A percentile compares a stretch with the other conserved stretches of the same genome.
phyloP scores from a whole-genome alignment of 2,329 filamentous ascomycete species.

The Neofusicoccum cordaticola region DNA sequence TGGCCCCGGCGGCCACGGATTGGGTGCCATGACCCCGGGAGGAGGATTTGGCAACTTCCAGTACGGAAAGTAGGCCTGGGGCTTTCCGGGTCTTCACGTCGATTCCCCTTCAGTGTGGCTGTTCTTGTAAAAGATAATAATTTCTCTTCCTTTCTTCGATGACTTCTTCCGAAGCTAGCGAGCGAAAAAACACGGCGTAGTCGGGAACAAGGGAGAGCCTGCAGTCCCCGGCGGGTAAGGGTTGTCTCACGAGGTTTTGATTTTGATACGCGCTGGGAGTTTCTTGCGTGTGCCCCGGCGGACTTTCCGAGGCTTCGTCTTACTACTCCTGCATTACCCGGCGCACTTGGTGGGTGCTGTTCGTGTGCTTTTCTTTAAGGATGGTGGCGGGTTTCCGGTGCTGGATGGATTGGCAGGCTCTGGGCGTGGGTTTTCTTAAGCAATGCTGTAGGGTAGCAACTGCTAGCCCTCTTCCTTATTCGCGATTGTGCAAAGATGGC shows the following conservation, averaged over 20 bases:
- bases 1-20: constrained; percentile 57
- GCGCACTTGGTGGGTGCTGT: constrained; percentile 14
- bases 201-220: background rate
- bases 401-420: constrained; percentile 7
- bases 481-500: background rate
- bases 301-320: constrained; percentile 13
- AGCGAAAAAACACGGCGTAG: constrained; percentile 6
- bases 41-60: constrained; percentile 73
- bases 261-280: constrained; percentile 16
- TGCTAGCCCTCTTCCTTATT: constrained; percentile 5
- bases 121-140: constrained; percentile 17
- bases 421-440: constrained; percentile 6
- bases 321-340: constrained; percentile 17
- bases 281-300: constrained; percentile 14
- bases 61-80: constrained; percentile 19
- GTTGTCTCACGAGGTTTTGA: background rate
- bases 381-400: constrained; percentile 8
- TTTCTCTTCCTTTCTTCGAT: constrained; percentile 1
- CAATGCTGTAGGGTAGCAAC: constrained; percentile 12
- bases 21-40: constrained; percentile 68
- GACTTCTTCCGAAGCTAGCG: background rate
- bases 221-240: background rate
- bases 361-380: constrained; percentile 7
- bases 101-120: constrained; percentile 1
- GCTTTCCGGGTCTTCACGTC: background rate